Percentiles rank a stretch among this genome's conserved stretches.
Conservation (phyloP, 208 protist genomes). For the Leishmania braziliensis region DNA sequence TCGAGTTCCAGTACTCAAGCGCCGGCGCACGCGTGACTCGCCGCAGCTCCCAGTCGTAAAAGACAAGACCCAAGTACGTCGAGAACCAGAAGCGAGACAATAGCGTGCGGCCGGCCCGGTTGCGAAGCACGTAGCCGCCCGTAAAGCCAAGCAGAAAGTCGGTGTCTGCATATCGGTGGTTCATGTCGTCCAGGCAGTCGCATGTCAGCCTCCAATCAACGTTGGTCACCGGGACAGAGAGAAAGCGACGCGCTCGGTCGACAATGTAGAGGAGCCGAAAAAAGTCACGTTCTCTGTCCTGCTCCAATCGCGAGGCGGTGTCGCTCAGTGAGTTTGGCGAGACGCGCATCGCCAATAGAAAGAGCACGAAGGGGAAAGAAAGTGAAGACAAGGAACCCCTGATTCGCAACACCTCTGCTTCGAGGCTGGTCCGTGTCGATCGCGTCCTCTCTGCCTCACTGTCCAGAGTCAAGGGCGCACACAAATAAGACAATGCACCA, state of each 20-base stretch:
- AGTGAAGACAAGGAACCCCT: not conserved
- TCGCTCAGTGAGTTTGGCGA: slow-evolving; percentile 39
- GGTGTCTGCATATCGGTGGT: slow-evolving; percentile 78
- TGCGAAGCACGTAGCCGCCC: slow-evolving; percentile 40
- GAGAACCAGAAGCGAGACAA: slow-evolving; percentile 49
- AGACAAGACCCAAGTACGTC: slow-evolving; percentile 74
- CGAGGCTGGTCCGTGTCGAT: not conserved
- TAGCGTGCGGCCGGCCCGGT: slow-evolving; percentile 30
- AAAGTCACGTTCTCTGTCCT: slow-evolving; percentile 56
- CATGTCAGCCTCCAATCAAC: slow-evolving; percentile 69
- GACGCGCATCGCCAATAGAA: slow-evolving; percentile 33
- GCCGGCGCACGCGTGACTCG: slow-evolving; percentile 52
- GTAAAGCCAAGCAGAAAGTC: slow-evolving; percentile 66
- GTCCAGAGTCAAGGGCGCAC: not conserved
- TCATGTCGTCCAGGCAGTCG: slow-evolving; percentile 84
- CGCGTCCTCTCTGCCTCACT: not conserved
- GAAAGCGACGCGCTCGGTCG: slow-evolving; percentile 17
- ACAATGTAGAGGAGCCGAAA: slow-evolving; percentile 60
- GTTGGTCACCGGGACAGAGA: slow-evolving; percentile 31
- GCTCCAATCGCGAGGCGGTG: slow-evolving; percentile 42
- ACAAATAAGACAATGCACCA: not conserved
- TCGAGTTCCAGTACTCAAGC: slow-evolving; percentile 76
- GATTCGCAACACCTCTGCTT: not conserved
- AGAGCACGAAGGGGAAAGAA: not conserved
- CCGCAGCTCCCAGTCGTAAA: slow-evolving; percentile 67